Base-by-base conservation (phyloP, 192 early-diverging fungal species). In the Bifiguratus adelaidae region DNA sequence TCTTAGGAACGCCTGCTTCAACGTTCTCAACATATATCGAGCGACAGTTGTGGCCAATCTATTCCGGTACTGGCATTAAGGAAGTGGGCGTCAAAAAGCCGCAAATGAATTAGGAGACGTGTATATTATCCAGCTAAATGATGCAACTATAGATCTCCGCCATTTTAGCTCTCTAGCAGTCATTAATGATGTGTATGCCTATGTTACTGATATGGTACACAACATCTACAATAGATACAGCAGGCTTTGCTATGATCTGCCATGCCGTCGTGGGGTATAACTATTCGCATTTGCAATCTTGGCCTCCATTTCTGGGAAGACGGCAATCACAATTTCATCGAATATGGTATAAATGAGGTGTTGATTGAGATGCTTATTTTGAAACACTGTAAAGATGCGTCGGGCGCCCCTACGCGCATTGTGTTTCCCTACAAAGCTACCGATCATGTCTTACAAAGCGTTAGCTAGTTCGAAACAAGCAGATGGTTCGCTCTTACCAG, bases 361-460 rank as follows among this genome's bases (percentile, higher is more conserved):
- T 34, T 86, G 81, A 44, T 92, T 94, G 3, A 90, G 57, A n/a
- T 71, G 18, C 4, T 68, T 67, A 28, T 84, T 76, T 63, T 96
- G 92, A 42, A 92, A 70, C 1, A 83, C 62, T 22, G 68, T 74
- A 47, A 82, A 74, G 3, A 89, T 56, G 12, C 82, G 60, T 12
- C 66, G 28, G 0, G 91, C 88, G 11, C 92, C 92, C 29, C 73
- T 58, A 3, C 71, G 58, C 0, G 89, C 83, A 48, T 96, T 96
- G 37, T 83, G 77, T 34, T 74, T 58, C 2, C 92, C 92, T 0
- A 96, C 84, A 73, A 92, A 80, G 34, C 58, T 73, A 2, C 81
- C 87, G 24, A 92, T 49, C 16, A 85, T 36, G 23, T 86, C 76
- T 18, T 34, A 15, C 29, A 20, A 40, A 7, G 32, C 8, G 8